Evolutionary conservation across 306 rosid genomes (phyloP).

Genomic region (Cucurbita pepo): DNA sequence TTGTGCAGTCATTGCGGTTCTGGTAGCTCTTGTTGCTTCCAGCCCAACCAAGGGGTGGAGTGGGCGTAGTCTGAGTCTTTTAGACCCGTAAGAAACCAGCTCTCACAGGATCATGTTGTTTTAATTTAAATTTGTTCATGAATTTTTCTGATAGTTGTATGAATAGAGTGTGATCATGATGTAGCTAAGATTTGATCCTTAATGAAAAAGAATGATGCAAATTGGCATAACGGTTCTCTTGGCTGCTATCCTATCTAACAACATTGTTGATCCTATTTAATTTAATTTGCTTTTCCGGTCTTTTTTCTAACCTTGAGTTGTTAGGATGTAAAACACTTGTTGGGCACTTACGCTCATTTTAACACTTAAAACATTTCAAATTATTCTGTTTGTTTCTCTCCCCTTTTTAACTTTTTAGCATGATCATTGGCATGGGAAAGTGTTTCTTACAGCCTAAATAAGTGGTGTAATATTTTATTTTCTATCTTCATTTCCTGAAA

Average conservation of each 20-base stretch:
- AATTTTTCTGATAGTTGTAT: not conserved
- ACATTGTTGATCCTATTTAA: not conserved
- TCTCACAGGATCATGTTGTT: conserved; percentile 9
- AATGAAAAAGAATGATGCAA: not conserved
- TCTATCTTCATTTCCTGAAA: not conserved
- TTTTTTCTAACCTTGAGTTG: not conserved
- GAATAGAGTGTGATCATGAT: not conserved
- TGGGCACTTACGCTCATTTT: not conserved
- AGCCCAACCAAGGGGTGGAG: conserved; percentile 99
- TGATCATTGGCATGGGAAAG: not conserved
- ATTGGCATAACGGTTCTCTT: not conserved
- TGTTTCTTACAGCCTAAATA: not conserved
- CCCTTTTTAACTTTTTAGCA: not conserved
- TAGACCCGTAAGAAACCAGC: conserved; percentile 70
- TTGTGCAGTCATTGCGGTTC: conserved; percentile 57
- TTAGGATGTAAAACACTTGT: not conserved
- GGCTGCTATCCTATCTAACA: not conserved
- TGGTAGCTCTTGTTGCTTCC: conserved; percentile 84
- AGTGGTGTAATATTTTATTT: not conserved
- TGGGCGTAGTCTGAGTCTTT: conserved; percentile 91
- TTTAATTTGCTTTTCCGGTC: not conserved
- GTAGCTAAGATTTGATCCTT: not conserved
- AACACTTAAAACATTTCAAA: not conserved
- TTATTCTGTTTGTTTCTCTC: not conserved
- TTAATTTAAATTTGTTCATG: conserved; percentile 9